A percentile compares a stretch with the other conserved stretches of the same genome.
Evolutionary conservation across 495 filamentous ascomycete species (phyloP).

Genomic region (Aspergillus nidulans): DNA sequence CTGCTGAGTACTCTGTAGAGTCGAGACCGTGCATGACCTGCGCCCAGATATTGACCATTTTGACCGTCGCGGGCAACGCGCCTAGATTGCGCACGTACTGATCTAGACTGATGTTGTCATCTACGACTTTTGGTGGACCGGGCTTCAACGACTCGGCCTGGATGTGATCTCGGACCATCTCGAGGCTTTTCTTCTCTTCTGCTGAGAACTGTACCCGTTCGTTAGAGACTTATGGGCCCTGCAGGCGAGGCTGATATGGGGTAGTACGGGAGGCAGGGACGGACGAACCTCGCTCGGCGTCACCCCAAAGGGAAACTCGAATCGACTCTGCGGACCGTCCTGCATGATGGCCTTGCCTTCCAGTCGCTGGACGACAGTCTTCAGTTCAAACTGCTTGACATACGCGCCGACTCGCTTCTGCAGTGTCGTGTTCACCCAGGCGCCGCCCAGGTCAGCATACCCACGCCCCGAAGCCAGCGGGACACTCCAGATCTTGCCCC

Average conservation of each 20-base stretch:
- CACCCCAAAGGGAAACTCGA: constrained; percentile 9
- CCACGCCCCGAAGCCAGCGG: constrained; percentile 18
- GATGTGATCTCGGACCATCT: constrained; percentile 8
- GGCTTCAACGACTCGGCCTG: constrained; percentile 14
- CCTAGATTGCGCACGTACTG: constrained; percentile 19
- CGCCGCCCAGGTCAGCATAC: constrained; percentile 39
- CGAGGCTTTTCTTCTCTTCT: constrained; percentile 22
- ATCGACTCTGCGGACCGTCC: constrained; percentile 1
- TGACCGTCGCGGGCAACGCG: constrained; percentile 18
- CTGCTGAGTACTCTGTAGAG: constrained; percentile 34
- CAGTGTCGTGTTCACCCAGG: constrained; percentile 51
- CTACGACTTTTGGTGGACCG: constrained; percentile 1
- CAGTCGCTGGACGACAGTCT: constrained; percentile 42
- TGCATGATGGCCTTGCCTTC: constrained; percentile 32
- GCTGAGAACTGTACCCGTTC: constrained; percentile 23
- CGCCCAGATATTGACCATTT: constrained; percentile 30
- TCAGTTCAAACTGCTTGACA: constrained; percentile 29
- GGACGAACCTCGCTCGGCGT: constrained; percentile 4
- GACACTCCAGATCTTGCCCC: constrained; percentile 43
- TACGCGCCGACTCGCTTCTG: constrained; percentile 37
- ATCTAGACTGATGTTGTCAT: constrained; percentile 30
- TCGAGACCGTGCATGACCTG: constrained; percentile 41
- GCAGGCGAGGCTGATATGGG: no score
- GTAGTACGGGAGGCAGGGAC: neutral
- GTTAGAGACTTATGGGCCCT: neutral